Base-by-base conservation (phyloP, 768 basidiomycete genomes). In the Auricularia auricula-judae region DNA sequence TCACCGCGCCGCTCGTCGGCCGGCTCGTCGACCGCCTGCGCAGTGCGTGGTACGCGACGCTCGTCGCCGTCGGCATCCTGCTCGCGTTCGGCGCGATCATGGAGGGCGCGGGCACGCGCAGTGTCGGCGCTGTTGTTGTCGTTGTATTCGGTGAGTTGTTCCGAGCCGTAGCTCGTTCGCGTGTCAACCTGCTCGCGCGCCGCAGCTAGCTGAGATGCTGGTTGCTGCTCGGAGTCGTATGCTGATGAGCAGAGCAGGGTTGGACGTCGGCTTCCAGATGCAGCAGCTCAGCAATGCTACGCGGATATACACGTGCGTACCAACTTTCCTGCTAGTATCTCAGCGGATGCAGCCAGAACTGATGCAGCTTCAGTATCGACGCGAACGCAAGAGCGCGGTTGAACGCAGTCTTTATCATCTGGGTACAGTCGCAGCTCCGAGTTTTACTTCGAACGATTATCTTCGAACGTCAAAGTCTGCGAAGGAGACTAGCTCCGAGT, bases 231-330 rank as follows among this genome's bases (percentile, higher is more conserved):
- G 29, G 29, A 29, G 29, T 3, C 2, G 29, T 29, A 3, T 29
- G 29, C 2, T 29, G 29, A 29, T 42, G 39, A 42, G 39, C 39
- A 4, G 12, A 2, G 39, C 39, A 36, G 64, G 65, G 16, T 71
- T 88, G n/a, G 91, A 93, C 68, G 74, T 85, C n/a, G 86, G 86
- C 67, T 78, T 85, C n/a, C 90, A 92, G 72, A 82, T 82, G 74
- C 79, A 84, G 42, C 89, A 91, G 71, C 1, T 33, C 23, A 59
- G 56, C 29, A 59, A 59, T 11, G 56, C 34, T 4, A 35, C 56
- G 56, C 21, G 18, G 8, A 16, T 39, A 36, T 61, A 10, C 14
- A 14, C 14, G 36, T 54, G 18, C 29, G 29, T 29, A 29, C 29
- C 29, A 29, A 29, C 29, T 29, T 29, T 29, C 29, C 29, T 29